Base-by-base conservation (phyloP, 139 green algal species). In the Micromonas commoda region DNA sequence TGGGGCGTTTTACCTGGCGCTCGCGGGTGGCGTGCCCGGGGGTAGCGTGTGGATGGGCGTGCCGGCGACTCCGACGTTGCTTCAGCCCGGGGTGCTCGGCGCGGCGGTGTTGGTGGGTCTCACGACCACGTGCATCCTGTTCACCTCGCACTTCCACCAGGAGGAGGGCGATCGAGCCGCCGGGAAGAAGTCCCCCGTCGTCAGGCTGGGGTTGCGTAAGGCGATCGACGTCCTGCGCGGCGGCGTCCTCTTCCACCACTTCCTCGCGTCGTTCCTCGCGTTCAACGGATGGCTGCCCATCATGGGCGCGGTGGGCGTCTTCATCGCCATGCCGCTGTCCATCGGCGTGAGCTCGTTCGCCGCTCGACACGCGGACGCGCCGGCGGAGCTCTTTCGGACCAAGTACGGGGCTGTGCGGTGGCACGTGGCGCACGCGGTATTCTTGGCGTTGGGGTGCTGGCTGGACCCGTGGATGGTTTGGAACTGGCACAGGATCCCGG, bases 71-170 rank as follows among this genome's bases (percentile, higher is more conserved):
- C 24, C 60, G 24, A 24, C 19, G 19, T 35, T 74, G 16, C 23
- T 51, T 6, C 31, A 69, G 35, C 31, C 38, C 4, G 71, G 81
- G 26, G 81, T 90, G 53, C 85, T 83, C 71, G 73, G 79, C 1
- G 38, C 77, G 3, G 81, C 86, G 3, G 51, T 86, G 9, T 64
- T 96, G 31, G 86, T 97, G 0, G 94, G 94, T 37, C 39, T 92
- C 45, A 96, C 90, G 51, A 97, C 93, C 28, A 92, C 89, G 28
- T 68, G 84, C 77, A 95, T 98, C 80, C 87, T 98, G 4, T 96
- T 98, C 85, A 95, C 89, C 84, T 92, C 85, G 69, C 94, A 98
- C 86, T 98, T 96, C 75, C 94, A 98, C 78, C 82, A 86, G 73
- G 90, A 94, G 57, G 86, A 91, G 28, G 91, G 90, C 4, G 72